Percentiles rank a stretch among this genome's conserved stretches.
Conservation (phyloP, 1,284 basidiomycete genomes). For the Ceratobasidium sp. region DNA sequence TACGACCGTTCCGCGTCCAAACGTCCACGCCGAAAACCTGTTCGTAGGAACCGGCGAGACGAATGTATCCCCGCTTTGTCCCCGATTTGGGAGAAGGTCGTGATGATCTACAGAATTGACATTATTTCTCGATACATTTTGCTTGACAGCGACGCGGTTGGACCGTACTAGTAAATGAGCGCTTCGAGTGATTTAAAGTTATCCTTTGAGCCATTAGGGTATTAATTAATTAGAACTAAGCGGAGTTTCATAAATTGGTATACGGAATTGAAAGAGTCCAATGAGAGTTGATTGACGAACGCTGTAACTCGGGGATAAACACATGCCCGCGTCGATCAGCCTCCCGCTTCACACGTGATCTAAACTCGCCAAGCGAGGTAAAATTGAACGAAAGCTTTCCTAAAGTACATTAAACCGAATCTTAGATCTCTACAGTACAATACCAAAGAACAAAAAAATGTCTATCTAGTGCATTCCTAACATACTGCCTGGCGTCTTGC, state of each 20-base stretch:
- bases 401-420: too few relatives aligned
- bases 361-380: too few relatives aligned
- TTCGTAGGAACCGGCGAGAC: slow-evolving; percentile 31
- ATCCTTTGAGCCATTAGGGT: slow-evolving; percentile 17
- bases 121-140: background rate
- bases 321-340: slow-evolving; percentile 12
- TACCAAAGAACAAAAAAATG: background rate
- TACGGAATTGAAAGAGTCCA: background rate
- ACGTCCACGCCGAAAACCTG: slow-evolving; percentile 62
- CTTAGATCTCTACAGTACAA: slow-evolving; percentile 14
- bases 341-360: background rate
- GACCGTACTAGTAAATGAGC: slow-evolving; percentile 27
- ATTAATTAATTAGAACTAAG: background rate
- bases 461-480: slow-evolving; percentile 33
- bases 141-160: background rate
- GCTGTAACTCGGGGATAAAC: slow-evolving; percentile 7
- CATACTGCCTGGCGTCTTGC: slow-evolving; percentile 42
- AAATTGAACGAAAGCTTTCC: too few relatives aligned
- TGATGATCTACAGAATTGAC: slow-evolving; percentile 18
- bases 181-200: background rate
- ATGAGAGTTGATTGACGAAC: background rate
- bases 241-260: background rate
- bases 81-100: slow-evolving; percentile 23
- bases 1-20: slow-evolving; percentile 72
- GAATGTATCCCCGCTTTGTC: slow-evolving; percentile 33